Evolutionary conservation across 1,284 basidiomycete genomes (phyloP), one percentile per base, ranked within the genome.

Genomic region (Ustilago trichophora): DNA sequence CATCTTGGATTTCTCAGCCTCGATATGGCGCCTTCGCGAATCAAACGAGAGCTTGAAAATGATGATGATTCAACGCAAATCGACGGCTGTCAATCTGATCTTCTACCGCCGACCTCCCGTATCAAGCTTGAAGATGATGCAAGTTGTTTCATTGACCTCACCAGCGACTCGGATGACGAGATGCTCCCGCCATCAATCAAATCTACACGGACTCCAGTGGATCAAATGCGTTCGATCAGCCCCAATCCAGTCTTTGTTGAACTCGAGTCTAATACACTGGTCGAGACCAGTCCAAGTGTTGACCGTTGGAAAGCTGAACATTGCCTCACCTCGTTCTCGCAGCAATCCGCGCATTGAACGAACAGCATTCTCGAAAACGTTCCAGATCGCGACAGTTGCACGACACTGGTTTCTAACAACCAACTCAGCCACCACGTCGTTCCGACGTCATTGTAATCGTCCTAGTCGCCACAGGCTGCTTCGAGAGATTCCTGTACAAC

Each of bases 401-500:
- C n/a, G n/a, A 24, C 19, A 4, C 10, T 24, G 36, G 10, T 4
- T 4, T 4, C 19, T 15, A 22, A 21, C 19, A 22, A n/a, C 21
- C 15, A 22, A 13, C 21, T 11, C 36, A 15, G 21, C 19, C 21
- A 13, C 36, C 21, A 26, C 26, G 37, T 36, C 36, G 36, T 37
- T 18, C 15, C n/a, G 21, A 19, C 34, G 10, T 10, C 34, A 40
- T 22, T n/a, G 26, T 8, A 1, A n/a, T 1, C 22, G 24, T n/a
- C n/a, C n/a, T n/a, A 26, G 37, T 26, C 24, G 15, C n/a, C 16
- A 31, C 15, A 8, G 19, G 21, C 4, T 44, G 42, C 42, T 44
- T 29, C 29, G 10, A 33, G 21, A 33, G 42, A 21, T n/a, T 13
- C 10, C n/a, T 49, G 37, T 40, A 40, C 46, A 38, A 49, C 36